A percentile compares a stretch with the other conserved stretches of the same genome.
These are phyloP conservation scores for Mycena sp. DNA, from an alignment of 1,284 basidiomycete genomes.

Conservation along the genomic window DNA sequence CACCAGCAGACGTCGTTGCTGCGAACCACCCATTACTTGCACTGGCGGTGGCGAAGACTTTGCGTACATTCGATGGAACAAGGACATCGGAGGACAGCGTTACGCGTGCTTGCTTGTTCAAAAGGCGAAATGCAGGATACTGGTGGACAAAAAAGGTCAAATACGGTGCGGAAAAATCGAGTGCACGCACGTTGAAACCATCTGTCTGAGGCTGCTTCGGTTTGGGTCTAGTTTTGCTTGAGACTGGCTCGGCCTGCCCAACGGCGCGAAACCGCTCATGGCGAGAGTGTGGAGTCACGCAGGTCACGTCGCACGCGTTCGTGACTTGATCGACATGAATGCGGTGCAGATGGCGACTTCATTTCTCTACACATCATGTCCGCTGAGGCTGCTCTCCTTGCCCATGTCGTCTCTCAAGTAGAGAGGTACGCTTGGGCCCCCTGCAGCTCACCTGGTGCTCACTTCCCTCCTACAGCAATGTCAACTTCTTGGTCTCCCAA, in stretches of 20 bases:
- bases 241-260: conserved; percentile 45
- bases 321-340: neutral
- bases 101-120: conserved; percentile 69
- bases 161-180: conserved; percentile 5
- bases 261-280: conserved; percentile 42
- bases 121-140: conserved; percentile 53
- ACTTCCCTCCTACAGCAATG: conserved; percentile 43
- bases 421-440: conserved; percentile 41
- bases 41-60: conserved; percentile 66
- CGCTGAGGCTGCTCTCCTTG: conserved; percentile 50
- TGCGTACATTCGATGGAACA: conserved; percentile 47
- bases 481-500: conserved; percentile 69
- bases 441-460: neutral
- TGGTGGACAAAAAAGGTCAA: neutral
- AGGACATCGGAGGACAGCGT: conserved; percentile 62
- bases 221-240: conserved; percentile 48
- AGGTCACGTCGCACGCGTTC: neutral
- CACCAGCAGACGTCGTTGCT: conserved; percentile 54
- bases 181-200: conserved; percentile 52
- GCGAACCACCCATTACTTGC: conserved; percentile 68
- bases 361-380: conserved; percentile 16
- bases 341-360: neutral
- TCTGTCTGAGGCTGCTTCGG: conserved; percentile 48
- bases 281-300: neutral
- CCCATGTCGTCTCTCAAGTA: conserved; percentile 70